Conservation (phyloP, 225 moss, liverwort and hornwort species). For the Thuidium tamariscinum region DNA sequence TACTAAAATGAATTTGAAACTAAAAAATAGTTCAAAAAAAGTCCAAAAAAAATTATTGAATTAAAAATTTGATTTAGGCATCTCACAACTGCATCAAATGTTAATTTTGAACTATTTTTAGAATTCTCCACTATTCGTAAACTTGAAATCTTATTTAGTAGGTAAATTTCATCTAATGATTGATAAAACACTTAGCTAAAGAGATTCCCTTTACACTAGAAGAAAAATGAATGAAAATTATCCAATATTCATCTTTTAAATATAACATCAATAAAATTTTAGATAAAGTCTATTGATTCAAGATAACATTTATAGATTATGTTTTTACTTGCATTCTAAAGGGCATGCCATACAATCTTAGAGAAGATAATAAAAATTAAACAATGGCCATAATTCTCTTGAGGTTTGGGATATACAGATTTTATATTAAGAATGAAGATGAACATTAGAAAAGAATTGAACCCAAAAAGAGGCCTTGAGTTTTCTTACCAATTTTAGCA, state of each 20-base stretch:
- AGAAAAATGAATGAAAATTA: neutral
- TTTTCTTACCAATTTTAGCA: no score
- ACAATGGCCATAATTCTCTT: neutral
- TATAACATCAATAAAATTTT: neutral
- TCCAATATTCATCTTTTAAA: neutral
- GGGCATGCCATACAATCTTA: neutral
- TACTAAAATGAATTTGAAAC: no score
- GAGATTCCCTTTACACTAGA: neutral
- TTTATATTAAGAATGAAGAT: neutral
- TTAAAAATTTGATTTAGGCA: no score
- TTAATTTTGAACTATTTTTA: no score
- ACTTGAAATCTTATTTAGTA: no score
- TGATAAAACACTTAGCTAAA: neutral
- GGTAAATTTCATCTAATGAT: fast-evolving
- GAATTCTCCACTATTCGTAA: no score
- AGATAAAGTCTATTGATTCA: neutral
- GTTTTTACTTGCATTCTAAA: neutral
- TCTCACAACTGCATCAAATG: no score
- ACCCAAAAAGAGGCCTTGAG: no score
- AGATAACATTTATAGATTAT: neutral
- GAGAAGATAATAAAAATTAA: neutral
- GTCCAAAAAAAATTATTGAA: no score
- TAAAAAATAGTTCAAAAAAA: no score
- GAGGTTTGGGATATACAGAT: neutral
- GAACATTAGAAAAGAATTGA: no score